Conservation (phyloP, 352 stramenopile species). For the Globisporangium takayamanum region DNA sequence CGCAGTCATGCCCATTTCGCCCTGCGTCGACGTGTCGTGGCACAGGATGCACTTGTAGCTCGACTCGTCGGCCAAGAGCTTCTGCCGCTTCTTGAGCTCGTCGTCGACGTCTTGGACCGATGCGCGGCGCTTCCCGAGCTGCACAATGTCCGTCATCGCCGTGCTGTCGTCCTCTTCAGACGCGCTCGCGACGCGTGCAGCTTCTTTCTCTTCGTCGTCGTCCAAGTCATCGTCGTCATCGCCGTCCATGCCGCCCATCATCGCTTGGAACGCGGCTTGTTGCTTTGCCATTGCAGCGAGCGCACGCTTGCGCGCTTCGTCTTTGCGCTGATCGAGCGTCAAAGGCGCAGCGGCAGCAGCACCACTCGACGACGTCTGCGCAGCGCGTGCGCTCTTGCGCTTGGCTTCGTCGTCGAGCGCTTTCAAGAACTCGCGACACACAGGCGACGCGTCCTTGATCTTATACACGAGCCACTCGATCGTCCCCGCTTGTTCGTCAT, state of each 20-base stretch:
- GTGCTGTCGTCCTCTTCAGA: conserved; percentile 11
- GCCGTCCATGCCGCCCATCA: conserved; percentile 55
- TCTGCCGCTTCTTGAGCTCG: conserved; percentile 38
- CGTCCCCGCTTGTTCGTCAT: conserved; percentile 68
- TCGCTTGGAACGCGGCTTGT: conserved; percentile 78
- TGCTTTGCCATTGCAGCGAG: conserved; percentile 78
- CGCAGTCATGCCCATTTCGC: conserved; percentile 80
- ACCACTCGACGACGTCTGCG: background rate
- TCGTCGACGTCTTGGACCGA: conserved; percentile 27
- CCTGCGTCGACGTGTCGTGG: conserved; percentile 69
- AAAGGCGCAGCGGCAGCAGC: conserved; percentile 16
- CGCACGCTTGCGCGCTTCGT: conserved; percentile 67
- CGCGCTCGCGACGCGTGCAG: conserved; percentile 4
- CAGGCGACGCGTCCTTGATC: conserved; percentile 35
- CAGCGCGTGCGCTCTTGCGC: conserved; percentile 17
- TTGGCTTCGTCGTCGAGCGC: conserved; percentile 28
- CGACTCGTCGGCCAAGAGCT: conserved; percentile 26
- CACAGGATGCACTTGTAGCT: conserved; percentile 80
- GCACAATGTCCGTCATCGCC: conserved; percentile 2
- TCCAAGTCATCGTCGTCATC: conserved; percentile 30
- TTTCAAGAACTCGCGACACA: conserved; percentile 32
- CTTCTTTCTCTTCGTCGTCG: conserved; percentile 18
- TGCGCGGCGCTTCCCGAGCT: conserved; percentile 43
- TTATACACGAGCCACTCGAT: conserved; percentile 75
- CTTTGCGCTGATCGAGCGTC: conserved; percentile 72